Evolutionary conservation across 2,329 filamentous ascomycete species (phyloP).

Genomic region (Ophiobolus disseminans): DNA sequence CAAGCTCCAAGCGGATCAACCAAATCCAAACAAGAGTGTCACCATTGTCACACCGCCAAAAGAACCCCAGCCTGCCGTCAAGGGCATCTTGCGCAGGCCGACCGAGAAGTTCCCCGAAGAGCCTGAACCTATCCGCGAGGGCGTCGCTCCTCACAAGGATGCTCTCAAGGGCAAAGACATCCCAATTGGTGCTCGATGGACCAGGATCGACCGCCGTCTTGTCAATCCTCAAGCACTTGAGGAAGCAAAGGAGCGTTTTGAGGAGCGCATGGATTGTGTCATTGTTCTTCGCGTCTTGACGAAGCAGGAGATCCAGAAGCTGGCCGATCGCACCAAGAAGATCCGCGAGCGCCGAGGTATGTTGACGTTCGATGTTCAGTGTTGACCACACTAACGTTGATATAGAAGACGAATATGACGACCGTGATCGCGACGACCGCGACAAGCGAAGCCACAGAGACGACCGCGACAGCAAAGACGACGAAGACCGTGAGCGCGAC

Average conservation of each 20-base stretch:
- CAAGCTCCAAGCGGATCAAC: slow-evolving; percentile 24
- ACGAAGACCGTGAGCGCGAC: slow-evolving; percentile 38
- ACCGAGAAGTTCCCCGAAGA: slow-evolving; percentile 87
- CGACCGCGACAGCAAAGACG: slow-evolving; percentile 39
- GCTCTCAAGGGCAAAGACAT: slow-evolving; percentile 75
- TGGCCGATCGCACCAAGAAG: slow-evolving; percentile 80
- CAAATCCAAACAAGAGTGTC: slow-evolving; percentile 46
- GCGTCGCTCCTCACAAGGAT: slow-evolving; percentile 92
- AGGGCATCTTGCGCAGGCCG: slow-evolving; percentile 85
- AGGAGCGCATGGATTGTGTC: slow-evolving; percentile 91
- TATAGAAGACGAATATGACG: slow-evolving; percentile 44
- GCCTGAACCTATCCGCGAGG: slow-evolving; percentile 80
- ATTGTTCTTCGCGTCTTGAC: slow-evolving; percentile 88
- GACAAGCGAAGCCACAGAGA: slow-evolving; percentile 36
- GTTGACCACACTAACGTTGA: slow-evolving; percentile 18
- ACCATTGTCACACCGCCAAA: slow-evolving; percentile 74
- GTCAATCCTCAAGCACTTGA: slow-evolving; percentile 90
- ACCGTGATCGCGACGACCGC: slow-evolving; percentile 34
- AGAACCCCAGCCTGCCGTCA: slow-evolving; percentile 70
- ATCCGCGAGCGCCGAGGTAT: slow-evolving; percentile 64
- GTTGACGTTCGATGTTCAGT: slow-evolving; percentile 1
- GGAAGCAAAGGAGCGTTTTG: slow-evolving; percentile 86
- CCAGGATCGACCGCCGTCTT: slow-evolving; percentile 85
- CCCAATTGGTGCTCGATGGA: slow-evolving; percentile 81
- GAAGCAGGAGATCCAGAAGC: slow-evolving; percentile 87